These are phyloP conservation scores for Claviceps cyperi DNA, from an alignment of 2,329 filamentous ascomycete genomes.

Conservation along the genomic window DNA sequence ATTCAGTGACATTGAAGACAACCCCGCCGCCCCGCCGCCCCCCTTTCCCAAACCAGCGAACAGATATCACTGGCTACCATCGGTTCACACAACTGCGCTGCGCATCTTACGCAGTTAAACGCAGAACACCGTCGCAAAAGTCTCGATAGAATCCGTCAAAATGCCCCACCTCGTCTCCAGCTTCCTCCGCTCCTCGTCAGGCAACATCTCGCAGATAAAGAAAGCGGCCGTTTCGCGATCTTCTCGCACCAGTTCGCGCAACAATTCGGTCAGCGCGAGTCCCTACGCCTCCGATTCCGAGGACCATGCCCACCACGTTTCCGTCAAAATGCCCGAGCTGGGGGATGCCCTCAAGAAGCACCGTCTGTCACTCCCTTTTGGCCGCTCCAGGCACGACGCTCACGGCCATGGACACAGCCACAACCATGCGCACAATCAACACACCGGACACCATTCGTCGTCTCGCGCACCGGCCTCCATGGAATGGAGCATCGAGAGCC, in stretches of 20 bases:
- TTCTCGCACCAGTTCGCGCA: slow-evolving; percentile 15
- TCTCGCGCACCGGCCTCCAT: slow-evolving; percentile 24
- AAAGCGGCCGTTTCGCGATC: slow-evolving; percentile 19
- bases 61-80: too few species aligned
- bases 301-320: slow-evolving; percentile 11
- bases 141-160: not conserved
- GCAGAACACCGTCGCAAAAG: not conserved
- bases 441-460: slow-evolving; percentile 12
- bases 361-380: slow-evolving; percentile 26
- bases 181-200: slow-evolving; percentile 43
- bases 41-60: too few species aligned
- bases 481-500: slow-evolving; percentile 61
- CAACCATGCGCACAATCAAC: slow-evolving; percentile 9
- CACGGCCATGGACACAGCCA: not conserved
- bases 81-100: too few species aligned
- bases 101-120: too few species aligned
- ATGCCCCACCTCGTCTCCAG: slow-evolving; percentile 46
- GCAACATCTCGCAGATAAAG: slow-evolving; percentile 29
- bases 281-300: slow-evolving; percentile 23
- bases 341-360: slow-evolving; percentile 26
- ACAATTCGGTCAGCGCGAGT: slow-evolving; percentile 17
- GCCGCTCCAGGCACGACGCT: slow-evolving; percentile 8
- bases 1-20: too few species aligned
- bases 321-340: slow-evolving; percentile 25
- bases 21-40: too few species aligned